A percentile compares a stretch with the other conserved stretches of the same genome.
Conservation (phyloP, 1,284 basidiomycete genomes). For the Ustilago shanxiensis region DNA sequence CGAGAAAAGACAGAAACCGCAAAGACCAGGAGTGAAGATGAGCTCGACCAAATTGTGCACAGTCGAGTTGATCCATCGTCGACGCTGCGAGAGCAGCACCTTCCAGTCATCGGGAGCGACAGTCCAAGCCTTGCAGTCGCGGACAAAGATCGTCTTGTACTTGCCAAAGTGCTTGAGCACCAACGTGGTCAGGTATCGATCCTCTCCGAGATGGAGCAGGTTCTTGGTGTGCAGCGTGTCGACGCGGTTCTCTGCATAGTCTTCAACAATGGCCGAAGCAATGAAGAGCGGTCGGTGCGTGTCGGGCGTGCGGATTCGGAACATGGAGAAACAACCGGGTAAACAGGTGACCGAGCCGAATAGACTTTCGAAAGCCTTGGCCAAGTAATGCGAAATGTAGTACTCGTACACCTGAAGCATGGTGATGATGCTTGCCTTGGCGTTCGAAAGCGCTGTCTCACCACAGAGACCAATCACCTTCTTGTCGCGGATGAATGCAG, state of each 20-base stretch:
- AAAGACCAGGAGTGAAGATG: conserved; percentile 90
- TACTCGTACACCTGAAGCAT: conserved; percentile 87
- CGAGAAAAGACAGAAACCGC: conserved; percentile 90
- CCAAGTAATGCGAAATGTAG: conserved; percentile 78
- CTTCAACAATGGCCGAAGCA: conserved; percentile 87
- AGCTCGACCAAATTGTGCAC: conserved; percentile 96
- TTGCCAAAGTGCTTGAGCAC: conserved; percentile 78
- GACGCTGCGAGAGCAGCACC: conserved; percentile 93
- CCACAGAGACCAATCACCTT: conserved; percentile 93
- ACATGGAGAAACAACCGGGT: conserved; percentile 75
- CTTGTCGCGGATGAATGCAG: conserved; percentile 87
- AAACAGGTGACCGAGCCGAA: conserved; percentile 99
- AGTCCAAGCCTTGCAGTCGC: conserved; percentile 84
- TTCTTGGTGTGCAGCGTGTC: conserved; percentile 93
- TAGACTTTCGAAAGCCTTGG: conserved; percentile 95
- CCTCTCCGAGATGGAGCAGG: conserved; percentile 94
- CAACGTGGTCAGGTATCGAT: conserved; percentile 95
- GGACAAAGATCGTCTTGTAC: conserved; percentile 89
- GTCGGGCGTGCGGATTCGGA: conserved; percentile 68
- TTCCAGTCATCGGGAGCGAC: conserved; percentile 80
- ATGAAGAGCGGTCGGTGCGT: conserved; percentile 71
- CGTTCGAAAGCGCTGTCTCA: conserved; percentile 89
- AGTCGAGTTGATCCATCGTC: conserved; percentile 99
- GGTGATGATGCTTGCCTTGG: conserved; percentile 92
- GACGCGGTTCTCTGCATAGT: conserved; percentile 95